These are phyloP conservation scores for Oryza longistaminata DNA, from an alignment of 176 grass and related monocot genomes.

Conservation along the genomic window DNA sequence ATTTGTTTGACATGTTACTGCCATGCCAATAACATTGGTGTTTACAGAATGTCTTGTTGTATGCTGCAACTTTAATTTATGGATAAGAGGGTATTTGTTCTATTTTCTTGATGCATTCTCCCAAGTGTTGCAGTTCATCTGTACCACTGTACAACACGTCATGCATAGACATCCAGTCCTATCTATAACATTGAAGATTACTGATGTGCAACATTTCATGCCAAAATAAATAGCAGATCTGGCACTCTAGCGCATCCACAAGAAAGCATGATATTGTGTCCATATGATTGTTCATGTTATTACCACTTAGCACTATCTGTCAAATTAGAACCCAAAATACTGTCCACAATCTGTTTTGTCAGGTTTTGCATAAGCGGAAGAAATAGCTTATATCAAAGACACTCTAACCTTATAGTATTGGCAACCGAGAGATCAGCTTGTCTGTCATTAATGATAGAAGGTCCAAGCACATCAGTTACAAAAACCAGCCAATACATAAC, in stretches of 20 bases:
- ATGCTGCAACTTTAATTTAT: background rate
- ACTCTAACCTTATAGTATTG: background rate
- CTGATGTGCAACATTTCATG: too few species aligned
- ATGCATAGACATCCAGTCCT: too few species aligned
- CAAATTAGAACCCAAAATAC: background rate
- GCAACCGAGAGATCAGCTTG: slow-evolving; percentile 8
- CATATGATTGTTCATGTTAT: too few species aligned
- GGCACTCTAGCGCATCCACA: background rate
- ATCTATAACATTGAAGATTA: too few species aligned
- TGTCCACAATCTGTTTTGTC: background rate
- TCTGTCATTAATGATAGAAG: background rate
- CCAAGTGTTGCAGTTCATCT: background rate
- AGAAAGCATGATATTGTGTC: background rate
- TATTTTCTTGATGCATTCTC: background rate
- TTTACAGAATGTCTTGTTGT: background rate
- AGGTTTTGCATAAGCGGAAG: background rate
- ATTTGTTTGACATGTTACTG: background rate
- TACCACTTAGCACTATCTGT: too few species aligned
- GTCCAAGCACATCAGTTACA: slow-evolving; percentile 1
- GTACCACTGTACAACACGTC: background rate
- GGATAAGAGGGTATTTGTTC: background rate
- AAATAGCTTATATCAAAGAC: too few species aligned
- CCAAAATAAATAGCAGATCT: too few species aligned
- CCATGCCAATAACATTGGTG: background rate
- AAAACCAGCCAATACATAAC: slow-evolving; percentile 1